Evolutionary conservation across 2,329 filamentous ascomycete species (phyloP).

Genomic region (Camillea tinctor): DNA sequence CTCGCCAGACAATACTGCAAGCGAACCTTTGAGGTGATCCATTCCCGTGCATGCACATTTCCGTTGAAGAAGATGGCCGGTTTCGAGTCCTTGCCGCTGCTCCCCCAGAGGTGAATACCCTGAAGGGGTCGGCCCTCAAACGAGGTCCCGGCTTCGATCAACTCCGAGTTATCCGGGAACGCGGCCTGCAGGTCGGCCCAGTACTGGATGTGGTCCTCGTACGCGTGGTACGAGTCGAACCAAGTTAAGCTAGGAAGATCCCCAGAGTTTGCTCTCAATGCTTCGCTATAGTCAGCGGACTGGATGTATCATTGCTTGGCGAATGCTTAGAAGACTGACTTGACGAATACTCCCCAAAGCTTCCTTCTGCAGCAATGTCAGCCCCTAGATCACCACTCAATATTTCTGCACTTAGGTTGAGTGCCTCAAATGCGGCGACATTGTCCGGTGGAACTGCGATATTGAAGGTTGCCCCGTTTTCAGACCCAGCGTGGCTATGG

Average conservation of each 20-base stretch:
- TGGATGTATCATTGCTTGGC: neutral
- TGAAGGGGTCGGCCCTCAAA: slow-evolving; percentile 53
- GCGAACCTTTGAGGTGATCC: slow-evolving; percentile 58
- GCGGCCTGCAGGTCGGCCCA: slow-evolving; percentile 44
- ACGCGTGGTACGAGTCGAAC: slow-evolving; percentile 54
- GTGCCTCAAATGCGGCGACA: slow-evolving; percentile 26
- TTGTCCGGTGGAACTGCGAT: slow-evolving; percentile 33
- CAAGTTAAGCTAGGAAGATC: slow-evolving; percentile 39
- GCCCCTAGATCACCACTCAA: slow-evolving; percentile 30
- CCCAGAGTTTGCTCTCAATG: slow-evolving; percentile 5
- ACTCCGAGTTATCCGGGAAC: slow-evolving; percentile 47
- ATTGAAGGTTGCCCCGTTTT: slow-evolving; percentile 22
- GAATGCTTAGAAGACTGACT: slow-evolving; percentile 8
- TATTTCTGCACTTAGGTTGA: slow-evolving; percentile 23
- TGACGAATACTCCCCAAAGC: slow-evolving; percentile 18
- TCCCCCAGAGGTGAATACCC: slow-evolving; percentile 57
- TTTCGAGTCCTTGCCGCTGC: slow-evolving; percentile 41
- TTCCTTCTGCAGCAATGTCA: slow-evolving; percentile 29
- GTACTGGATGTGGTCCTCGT: slow-evolving; percentile 50
- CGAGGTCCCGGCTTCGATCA: slow-evolving; percentile 46
- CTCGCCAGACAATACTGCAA: slow-evolving; percentile 38
- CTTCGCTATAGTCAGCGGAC: slow-evolving; percentile 8
- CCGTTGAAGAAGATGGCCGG: slow-evolving; percentile 51
- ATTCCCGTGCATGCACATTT: slow-evolving; percentile 54
- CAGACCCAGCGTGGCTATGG: slow-evolving; percentile 10